Evolutionary conservation across 495 filamentous ascomycete species (phyloP), one percentile per base, ranked within the genome.

Genomic region (Penicillium atrosanguineum): DNA sequence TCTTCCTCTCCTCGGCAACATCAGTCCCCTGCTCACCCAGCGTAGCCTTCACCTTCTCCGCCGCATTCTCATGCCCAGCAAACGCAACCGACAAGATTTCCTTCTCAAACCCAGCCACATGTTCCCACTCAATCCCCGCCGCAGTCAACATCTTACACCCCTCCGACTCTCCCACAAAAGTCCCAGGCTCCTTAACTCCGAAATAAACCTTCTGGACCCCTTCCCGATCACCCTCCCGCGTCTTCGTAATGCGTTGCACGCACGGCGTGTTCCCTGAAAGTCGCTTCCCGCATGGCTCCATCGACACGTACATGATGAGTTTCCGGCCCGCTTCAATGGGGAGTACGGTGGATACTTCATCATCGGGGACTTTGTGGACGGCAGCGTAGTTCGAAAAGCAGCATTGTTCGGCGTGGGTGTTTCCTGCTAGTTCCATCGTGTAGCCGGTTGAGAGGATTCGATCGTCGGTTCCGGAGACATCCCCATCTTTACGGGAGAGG

Each of bases 341-440:
- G 0, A 94, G 74, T 0, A 80, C 77, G 12, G 79, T 67, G 15
- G 60, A 69, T 12, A 91, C 73, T 12, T 72, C 57, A 19, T 82
- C 82, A 46, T 88, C 85, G 5, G 75, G 29, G 8, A 87, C 69
- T 14, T 54, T 55, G 50, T 81, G 75, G 6, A 65, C 59, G 16
- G 70, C 57, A n/a, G 84, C 79, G 23, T 87, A 79, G 68, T 98
- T 97, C 37, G 82, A 69, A 46, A 98, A 81, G 64, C 88, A 92
- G 74, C 85, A 90, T 74, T 98, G 91, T 61, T 98, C 94, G 6
- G 94, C 94, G 58, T 98, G 94, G 0, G 91, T 96, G 78, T 98
- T 98, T 14, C 92, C 94, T 0, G 83, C 79, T 11, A 94, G 83
- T 65, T 97, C 93, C 57, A 96, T 81, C 7, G 92, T 95, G 76